These are phyloP conservation scores for Ustilago curta DNA, from an alignment of 1,284 basidiomycete genomes.

Conservation along the genomic window DNA sequence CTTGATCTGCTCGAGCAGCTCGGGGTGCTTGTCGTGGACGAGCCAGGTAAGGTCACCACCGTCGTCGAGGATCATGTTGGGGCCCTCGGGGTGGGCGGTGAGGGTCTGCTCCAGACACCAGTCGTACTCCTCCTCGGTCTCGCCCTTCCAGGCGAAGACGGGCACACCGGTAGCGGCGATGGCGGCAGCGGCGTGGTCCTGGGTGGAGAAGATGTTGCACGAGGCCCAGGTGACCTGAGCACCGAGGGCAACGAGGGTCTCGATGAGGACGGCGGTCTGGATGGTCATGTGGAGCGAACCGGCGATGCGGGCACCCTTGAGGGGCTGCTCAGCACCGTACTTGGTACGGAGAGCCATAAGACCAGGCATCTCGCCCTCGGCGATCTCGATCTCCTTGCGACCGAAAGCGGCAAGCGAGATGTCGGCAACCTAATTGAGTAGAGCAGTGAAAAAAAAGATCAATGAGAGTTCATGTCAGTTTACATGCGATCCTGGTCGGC, in stretches of 20 bases:
- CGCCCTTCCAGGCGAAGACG: slow-evolving; percentile 99
- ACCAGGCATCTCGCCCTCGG: slow-evolving; percentile 74
- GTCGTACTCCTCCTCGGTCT: slow-evolving; percentile 97
- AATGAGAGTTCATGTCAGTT: slow-evolving; percentile 2
- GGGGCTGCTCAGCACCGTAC: slow-evolving; percentile 84
- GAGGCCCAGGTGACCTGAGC: slow-evolving; percentile 99
- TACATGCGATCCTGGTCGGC: background rate
- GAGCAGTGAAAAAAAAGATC: background rate
- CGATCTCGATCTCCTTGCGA: slow-evolving; percentile 98
- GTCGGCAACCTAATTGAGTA: slow-evolving; percentile 73
- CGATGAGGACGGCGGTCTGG: slow-evolving; percentile 76
- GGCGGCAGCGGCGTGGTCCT: slow-evolving; percentile 95
- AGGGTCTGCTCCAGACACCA: slow-evolving; percentile 97
- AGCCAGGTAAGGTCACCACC: slow-evolving; percentile 96
- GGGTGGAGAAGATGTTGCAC: slow-evolving; percentile 99
- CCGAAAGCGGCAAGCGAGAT: slow-evolving; percentile 95
- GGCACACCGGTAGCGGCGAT: slow-evolving; percentile 98
- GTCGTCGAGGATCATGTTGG: slow-evolving; percentile 99
- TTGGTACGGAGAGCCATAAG: slow-evolving; percentile 71
- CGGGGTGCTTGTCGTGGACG: slow-evolving; percentile 84
- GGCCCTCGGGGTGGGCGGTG: slow-evolving; percentile 81
- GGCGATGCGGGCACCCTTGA: slow-evolving; percentile 95
- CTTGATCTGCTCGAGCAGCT: slow-evolving; percentile 71
- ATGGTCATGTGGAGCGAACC: slow-evolving; percentile 83
- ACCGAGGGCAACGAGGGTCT: slow-evolving; percentile 83